phyloP scores from a whole-genome alignment of 768 basidiomycete species.

The Lanmaoa rubissima region DNA sequence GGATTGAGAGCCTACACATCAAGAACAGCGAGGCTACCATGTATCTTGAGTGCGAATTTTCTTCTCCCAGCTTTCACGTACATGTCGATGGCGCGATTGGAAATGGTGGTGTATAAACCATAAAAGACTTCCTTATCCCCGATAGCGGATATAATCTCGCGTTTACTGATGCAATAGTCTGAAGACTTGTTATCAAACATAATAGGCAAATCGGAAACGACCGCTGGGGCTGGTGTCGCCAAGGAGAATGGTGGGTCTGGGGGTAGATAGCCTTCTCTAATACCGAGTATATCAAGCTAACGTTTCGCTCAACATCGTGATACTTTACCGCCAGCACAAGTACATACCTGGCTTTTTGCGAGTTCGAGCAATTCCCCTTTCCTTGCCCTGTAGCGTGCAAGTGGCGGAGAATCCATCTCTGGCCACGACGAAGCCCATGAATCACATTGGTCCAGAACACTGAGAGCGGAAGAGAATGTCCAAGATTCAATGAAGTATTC shows the following conservation, averaged over 20 bases:
- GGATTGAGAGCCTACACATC: conserved; percentile 68
- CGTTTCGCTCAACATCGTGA: conserved; percentile 3
- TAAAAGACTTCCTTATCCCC: conserved; percentile 63
- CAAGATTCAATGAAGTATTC: conserved; percentile 86
- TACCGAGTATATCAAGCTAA: conserved; percentile 85
- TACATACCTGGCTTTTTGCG: conserved; percentile 77
- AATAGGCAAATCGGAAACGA: conserved; percentile 13
- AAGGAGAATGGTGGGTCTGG: conserved; percentile 68
- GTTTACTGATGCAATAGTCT: conserved; percentile 47
- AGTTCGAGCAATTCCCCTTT: conserved; percentile 90
- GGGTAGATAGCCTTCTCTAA: conserved; percentile 71
- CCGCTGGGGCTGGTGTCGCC: conserved; percentile 28
- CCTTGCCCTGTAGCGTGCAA: conserved; percentile 62
- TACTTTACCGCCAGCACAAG: not conserved
- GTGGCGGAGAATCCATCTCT: conserved; percentile 45
- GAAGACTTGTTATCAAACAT: conserved; percentile 25
- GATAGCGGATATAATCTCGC: conserved; percentile 60
- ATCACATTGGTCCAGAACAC: conserved; percentile 77
- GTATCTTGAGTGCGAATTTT: conserved; percentile 83
- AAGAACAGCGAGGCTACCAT: conserved; percentile 83
- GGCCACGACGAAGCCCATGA: conserved; percentile 54
- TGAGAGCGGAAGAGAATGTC: conserved; percentile 88
- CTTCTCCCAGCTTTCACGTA: conserved; percentile 81
- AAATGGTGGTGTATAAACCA: conserved; percentile 68
- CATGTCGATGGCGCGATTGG: conserved; percentile 80